These are phyloP conservation scores for Gymnopilus dilepis DNA, from an alignment of 768 basidiomycete genomes.

Conservation along the genomic window DNA sequence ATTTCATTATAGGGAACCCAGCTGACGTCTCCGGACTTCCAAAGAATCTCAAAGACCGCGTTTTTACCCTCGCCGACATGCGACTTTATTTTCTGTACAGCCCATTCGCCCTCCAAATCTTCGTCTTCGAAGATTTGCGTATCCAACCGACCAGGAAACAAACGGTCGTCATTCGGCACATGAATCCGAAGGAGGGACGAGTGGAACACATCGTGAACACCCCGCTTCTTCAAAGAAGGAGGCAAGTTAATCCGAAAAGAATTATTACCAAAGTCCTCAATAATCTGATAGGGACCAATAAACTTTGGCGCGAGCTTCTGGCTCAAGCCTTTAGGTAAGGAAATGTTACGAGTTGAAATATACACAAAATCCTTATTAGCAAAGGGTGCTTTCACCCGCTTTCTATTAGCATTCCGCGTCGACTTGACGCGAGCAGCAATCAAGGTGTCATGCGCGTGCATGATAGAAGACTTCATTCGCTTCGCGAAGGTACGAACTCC, in stretches of 20 bases:
- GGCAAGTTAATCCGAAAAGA: conserved; percentile 22
- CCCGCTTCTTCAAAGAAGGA: conserved; percentile 22
- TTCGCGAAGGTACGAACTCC: conserved; percentile 25
- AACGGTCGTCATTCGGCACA: conserved; percentile 37
- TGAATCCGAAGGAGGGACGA: conserved; percentile 34
- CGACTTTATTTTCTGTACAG: conserved; percentile 27
- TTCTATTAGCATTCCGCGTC: conserved; percentile 32
- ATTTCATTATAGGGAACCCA: conserved; percentile 34
- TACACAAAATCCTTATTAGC: conserved; percentile 24
- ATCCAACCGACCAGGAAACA: conserved; percentile 39
- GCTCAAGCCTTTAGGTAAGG: conserved; percentile 25
- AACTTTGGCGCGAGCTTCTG: conserved; percentile 30
- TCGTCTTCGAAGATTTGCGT: conserved; percentile 23
- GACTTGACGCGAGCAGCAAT: conserved; percentile 35
- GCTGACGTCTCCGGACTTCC: conserved; percentile 36
- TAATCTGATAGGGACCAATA: conserved; percentile 28
- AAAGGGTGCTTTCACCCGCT: conserved; percentile 24
- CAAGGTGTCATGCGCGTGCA: conserved; percentile 40
- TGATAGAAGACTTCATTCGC: conserved; percentile 29
- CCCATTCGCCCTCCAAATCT: conserved; percentile 30
- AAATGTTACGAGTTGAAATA: conserved; percentile 26
- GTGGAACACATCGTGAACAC: conserved; percentile 33
- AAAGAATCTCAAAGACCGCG: conserved; percentile 31
- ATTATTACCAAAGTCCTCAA: conserved; percentile 18
- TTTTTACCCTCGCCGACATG: conserved; percentile 27